Evolutionary conservation across 139 green algal genomes (phyloP).

Genomic region (Edaphochlamys debaryana): DNA sequence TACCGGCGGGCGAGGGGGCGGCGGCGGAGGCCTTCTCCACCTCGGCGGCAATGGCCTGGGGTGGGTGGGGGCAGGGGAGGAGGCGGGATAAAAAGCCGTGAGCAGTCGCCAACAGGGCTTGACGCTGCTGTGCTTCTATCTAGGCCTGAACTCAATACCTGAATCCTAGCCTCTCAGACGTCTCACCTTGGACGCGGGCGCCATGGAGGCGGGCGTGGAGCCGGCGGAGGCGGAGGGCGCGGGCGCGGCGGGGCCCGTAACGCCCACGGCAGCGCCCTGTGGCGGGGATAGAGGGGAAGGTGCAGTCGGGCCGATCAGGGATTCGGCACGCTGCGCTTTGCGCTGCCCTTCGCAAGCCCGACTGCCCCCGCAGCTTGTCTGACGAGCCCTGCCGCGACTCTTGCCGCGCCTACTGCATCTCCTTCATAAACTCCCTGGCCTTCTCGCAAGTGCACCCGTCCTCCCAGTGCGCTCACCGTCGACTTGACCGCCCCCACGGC

Average conservation of each 20-base stretch:
- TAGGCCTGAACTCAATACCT: no score
- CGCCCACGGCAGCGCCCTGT: slow-evolving; percentile 6
- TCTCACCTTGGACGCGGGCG: slow-evolving; percentile 21
- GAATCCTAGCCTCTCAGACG: no score
- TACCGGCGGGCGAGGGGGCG: neutral
- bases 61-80: no score
- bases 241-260: neutral
- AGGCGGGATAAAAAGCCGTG: no score
- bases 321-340: neutral
- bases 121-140: no score
- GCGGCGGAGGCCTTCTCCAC: neutral
- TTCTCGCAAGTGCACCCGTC: no score
- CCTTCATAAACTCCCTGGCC: no score
- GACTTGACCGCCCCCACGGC: neutral
- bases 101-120: no score
- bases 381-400: no score
- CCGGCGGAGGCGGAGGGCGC: neutral
- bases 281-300: neutral
- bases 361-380: neutral
- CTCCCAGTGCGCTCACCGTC: neutral
- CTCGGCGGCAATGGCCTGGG: slow-evolving; percentile 24
- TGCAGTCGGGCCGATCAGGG: no score
- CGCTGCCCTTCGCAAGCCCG: neutral
- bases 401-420: no score
- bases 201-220: neutral